Evolutionary conservation across 139 green algal genomes (phyloP).

Genomic region (Tetradesmus lagerheimii): DNA sequence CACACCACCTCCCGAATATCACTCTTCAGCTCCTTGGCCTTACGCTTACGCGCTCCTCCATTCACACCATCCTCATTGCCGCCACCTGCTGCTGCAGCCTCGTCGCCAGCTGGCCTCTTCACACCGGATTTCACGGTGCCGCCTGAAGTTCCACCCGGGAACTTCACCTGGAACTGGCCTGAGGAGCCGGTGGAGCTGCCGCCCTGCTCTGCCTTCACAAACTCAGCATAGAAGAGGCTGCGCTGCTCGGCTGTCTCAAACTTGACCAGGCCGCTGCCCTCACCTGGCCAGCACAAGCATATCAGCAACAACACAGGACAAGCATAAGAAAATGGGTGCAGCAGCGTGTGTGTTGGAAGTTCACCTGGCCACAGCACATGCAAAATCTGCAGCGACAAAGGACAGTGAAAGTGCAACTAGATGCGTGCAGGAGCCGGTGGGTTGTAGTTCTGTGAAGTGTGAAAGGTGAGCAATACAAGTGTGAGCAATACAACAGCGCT

Average conservation of each 20-base stretch:
- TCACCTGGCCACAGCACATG: no score
- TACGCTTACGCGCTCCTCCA: neutral
- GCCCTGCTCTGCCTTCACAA: constrained; percentile 1
- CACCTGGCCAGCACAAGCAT: neutral
- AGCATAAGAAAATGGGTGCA: no score
- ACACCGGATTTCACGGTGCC: neutral
- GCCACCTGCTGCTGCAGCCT: neutral
- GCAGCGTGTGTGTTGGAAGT: neutral
- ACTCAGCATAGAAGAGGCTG: neutral
- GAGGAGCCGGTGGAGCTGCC: neutral
- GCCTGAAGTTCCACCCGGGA: neutral
- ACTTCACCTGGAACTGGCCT: neutral
- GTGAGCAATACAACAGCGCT: no score
- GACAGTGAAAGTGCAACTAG: no score
- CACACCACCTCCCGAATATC: constrained; percentile 58
- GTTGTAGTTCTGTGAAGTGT: no score
- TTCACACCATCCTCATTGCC: neutral
- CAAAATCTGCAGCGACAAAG: no score
- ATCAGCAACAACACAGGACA: no score
- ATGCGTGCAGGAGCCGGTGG: no score
- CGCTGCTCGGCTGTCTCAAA: neutral
- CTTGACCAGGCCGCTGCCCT: neutral
- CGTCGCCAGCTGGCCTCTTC: neutral
- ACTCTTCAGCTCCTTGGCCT: neutral
- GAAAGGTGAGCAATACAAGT: no score